Base-by-base conservation (phyloP, 129 eudicot genomes). In the Chrysanthemum lavandulifolium region DNA sequence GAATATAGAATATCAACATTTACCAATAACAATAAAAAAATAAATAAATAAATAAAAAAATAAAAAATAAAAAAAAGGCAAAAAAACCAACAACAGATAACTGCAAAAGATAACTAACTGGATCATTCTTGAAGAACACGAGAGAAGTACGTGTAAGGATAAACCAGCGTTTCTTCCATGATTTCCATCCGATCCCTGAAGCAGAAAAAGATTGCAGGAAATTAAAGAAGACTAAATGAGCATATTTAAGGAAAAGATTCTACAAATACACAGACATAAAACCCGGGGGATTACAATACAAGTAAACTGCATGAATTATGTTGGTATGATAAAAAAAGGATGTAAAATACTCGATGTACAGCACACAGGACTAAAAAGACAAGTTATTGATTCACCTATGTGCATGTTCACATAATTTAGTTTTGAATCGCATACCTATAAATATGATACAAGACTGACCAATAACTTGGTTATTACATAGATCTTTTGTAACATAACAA, bases 121-220 rank as follows among this genome's bases (percentile, higher is more conserved):
- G 99, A 72, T 95, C 97, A 83, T 86, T 88, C 86, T 91, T 95
- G 83, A 95, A 95, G 83, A 95, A 95, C 50, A 91, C 99, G 74
- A 95, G 82, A 27, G 99, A 95, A 48, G 97, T 91, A 45, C 99
- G 96, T 59, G 99, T 95, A 64, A 95, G 96, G 74, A 95, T 95
- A 78, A 95, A 95, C 99, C 99, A 95, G 25, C 99, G 94, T 81
- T 95, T 95, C 84, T 95, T 95, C 99, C 99, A 95, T 64, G 97
- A 90, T 70, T 88, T 95, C 99, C 99, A 95, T 14, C 99, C 99
- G 67, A 95, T 71, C 16, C 99, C 99, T 95, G 94, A 79, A 83
- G 58, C 53, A 64, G 40, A 59, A 56, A 68, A 54, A 4, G 16
- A 58, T 40, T 40, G 47, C 47, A 40, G 2, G 47, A 40, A 40